Conservation (phyloP, 106 monocot genomes). For the Gastrodia elata region DNA sequence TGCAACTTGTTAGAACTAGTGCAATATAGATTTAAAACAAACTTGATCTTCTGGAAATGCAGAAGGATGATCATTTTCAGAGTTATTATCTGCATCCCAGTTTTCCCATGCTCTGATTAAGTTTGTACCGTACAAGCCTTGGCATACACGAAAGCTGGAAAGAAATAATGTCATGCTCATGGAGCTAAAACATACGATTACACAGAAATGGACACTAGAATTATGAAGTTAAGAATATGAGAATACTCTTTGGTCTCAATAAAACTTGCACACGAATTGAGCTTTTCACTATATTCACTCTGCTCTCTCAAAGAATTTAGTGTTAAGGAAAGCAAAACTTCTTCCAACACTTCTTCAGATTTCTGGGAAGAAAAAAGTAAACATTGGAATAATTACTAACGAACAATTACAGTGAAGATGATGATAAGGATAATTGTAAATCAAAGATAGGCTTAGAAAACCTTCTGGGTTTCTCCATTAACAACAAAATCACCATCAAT, state of each 20-base stretch:
- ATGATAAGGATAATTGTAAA: background rate
- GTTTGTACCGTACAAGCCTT: constrained; percentile 54
- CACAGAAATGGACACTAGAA: background rate
- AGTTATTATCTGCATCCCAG: constrained; percentile 71
- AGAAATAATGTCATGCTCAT: background rate
- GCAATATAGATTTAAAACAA: background rate
- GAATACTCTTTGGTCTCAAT: constrained; percentile 85
- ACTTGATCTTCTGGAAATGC: constrained; percentile 78
- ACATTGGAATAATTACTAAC: constrained; percentile 4
- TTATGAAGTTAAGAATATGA: background rate
- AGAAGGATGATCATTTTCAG: constrained; percentile 92
- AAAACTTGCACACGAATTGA: constrained; percentile 58
- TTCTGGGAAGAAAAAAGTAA: constrained; percentile 38
- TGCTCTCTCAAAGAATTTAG: constrained; percentile 55
- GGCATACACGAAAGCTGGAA: constrained; percentile 64
- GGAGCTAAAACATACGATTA: background rate
- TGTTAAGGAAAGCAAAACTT: constrained; percentile 77
- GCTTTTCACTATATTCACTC: constrained; percentile 14
- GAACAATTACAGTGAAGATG: background rate
- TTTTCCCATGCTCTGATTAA: constrained; percentile 83
- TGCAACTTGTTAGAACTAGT: background rate
- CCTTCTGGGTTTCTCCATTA: constrained; percentile 97
- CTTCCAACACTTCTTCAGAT: constrained; percentile 93
- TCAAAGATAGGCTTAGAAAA: constrained; percentile 9
- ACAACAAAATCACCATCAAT: constrained; percentile 77